Percentiles rank a stretch among this genome's conserved stretches.
Evolutionary conservation across 305 asterid species (phyloP).

Genomic region (Fraxinus latifolia): DNA sequence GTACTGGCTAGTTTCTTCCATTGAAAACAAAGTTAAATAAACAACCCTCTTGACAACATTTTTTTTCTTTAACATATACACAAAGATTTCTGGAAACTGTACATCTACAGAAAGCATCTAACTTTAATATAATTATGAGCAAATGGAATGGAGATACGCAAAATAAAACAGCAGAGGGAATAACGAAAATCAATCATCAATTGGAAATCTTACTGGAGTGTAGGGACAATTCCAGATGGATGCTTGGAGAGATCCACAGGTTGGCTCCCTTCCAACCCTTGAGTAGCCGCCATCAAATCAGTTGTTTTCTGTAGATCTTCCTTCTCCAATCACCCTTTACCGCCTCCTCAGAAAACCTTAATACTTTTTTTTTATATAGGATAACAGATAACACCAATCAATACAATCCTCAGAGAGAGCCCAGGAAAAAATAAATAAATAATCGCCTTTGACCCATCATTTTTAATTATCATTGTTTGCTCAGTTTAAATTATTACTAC

Average conservation of each 20-base stretch:
- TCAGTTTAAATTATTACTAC: not conserved
- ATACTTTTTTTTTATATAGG: not conserved
- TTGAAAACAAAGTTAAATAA: not conserved
- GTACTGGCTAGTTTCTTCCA: not conserved
- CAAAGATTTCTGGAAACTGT: not conserved
- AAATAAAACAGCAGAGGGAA: not conserved
- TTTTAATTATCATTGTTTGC: not conserved
- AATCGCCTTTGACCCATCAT: not conserved
- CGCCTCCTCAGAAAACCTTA: slow-evolving; percentile 10
- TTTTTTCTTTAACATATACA: not conserved
- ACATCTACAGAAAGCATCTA: not conserved
- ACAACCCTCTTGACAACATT: not conserved
- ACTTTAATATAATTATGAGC: not conserved
- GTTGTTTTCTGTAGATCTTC: slow-evolving; percentile 6
- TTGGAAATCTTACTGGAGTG: slow-evolving; percentile 24
- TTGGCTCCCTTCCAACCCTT: slow-evolving; percentile 30
- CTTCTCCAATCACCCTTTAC: slow-evolving; percentile 16
- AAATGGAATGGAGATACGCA: not conserved
- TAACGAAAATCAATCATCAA: not conserved
- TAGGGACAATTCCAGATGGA: slow-evolving; percentile 33
- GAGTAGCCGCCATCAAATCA: slow-evolving; percentile 68
- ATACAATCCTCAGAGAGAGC: not conserved
- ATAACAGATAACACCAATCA: not conserved
- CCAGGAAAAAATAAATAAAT: not conserved
- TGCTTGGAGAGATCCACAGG: slow-evolving; percentile 30